A percentile compares a stretch with the other conserved stretches of the same genome.
Conservation (phyloP, 2,329 filamentous ascomycete genomes). For the Grosmannia clavigera region DNA sequence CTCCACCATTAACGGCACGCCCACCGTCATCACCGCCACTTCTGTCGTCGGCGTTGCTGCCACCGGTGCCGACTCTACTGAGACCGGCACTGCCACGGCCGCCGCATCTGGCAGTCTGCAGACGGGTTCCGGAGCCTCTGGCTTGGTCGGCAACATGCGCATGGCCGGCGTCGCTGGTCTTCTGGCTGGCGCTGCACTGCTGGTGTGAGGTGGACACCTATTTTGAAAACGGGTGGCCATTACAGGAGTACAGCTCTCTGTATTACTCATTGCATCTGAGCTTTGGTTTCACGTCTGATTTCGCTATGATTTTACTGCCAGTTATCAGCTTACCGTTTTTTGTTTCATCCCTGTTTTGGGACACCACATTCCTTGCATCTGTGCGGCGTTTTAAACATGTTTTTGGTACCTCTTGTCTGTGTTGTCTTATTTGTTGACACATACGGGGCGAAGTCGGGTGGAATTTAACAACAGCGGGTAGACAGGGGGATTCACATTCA, state of each 20-base stretch:
- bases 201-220: slow-evolving; percentile 6
- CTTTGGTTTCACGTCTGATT: not conserved
- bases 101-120: slow-evolving; percentile 22
- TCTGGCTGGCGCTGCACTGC: slow-evolving; percentile 10
- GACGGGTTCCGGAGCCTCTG: slow-evolving; percentile 10
- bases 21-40: slow-evolving; percentile 35
- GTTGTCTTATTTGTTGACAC: not conserved
- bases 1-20: slow-evolving; percentile 33
- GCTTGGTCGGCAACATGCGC: not conserved
- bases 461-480: not conserved
- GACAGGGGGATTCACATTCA: not conserved
- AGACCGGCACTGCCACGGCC: slow-evolving; percentile 18
- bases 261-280: not conserved
- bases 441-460: not conserved
- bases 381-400: slow-evolving; percentile 5
- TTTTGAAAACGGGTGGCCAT: not conserved
- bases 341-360: not conserved
- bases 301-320: not conserved
- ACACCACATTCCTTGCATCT: slow-evolving; percentile 12
- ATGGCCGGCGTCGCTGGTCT: slow-evolving; percentile 11
- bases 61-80: slow-evolving; percentile 6
- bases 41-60: slow-evolving; percentile 34
- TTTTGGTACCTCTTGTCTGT: not conserved
- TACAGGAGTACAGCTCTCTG: not conserved
- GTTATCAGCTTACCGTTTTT: not conserved